A percentile compares a stretch with the other conserved stretches of the same genome.
Conservation (phyloP, 129 eudicot species). For the Lactuca sativa region DNA sequence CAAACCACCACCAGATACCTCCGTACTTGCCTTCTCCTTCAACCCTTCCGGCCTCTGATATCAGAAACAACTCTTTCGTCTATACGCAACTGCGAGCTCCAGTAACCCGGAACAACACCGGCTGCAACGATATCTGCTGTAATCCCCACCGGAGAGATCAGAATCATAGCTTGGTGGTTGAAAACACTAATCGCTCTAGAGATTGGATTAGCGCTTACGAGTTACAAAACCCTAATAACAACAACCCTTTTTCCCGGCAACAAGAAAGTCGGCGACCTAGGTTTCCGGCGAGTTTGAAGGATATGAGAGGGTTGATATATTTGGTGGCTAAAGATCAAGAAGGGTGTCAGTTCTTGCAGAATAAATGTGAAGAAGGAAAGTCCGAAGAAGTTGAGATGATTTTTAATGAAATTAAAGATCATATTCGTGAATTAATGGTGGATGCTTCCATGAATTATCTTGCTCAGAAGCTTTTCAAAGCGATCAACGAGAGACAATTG, state of each 20-base stretch:
- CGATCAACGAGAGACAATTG: slow-evolving; percentile 44
- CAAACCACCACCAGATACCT: slow-evolving; percentile 13
- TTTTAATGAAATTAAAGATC: slow-evolving; percentile 50
- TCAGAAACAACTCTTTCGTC: slow-evolving; percentile 12
- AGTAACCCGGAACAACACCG: neutral
- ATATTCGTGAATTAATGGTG: slow-evolving; percentile 52
- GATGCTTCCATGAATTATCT: slow-evolving; percentile 50
- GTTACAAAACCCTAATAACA: neutral
- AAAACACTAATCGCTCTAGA: neutral
- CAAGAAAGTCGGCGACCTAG: slow-evolving; percentile 2
- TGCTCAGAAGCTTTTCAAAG: slow-evolving; percentile 51
- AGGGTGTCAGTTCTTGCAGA: slow-evolving; percentile 52
- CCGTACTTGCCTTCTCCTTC: slow-evolving; percentile 5
- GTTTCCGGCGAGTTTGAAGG: slow-evolving; percentile 33
- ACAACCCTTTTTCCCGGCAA: neutral
- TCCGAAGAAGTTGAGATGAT: slow-evolving; percentile 50
- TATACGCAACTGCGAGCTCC: slow-evolving; percentile 23
- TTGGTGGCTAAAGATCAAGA: slow-evolving; percentile 47
- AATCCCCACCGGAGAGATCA: slow-evolving; percentile 32
- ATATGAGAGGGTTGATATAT: slow-evolving; percentile 45
- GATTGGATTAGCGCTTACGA: slow-evolving; percentile 3
- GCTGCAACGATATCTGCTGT: slow-evolving; percentile 23
- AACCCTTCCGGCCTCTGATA: neutral
- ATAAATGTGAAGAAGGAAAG: slow-evolving; percentile 42
- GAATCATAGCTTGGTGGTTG: neutral